Base-by-base conservation (phyloP, 2,329 filamentous ascomycete species). In the Tothia fuscella region DNA sequence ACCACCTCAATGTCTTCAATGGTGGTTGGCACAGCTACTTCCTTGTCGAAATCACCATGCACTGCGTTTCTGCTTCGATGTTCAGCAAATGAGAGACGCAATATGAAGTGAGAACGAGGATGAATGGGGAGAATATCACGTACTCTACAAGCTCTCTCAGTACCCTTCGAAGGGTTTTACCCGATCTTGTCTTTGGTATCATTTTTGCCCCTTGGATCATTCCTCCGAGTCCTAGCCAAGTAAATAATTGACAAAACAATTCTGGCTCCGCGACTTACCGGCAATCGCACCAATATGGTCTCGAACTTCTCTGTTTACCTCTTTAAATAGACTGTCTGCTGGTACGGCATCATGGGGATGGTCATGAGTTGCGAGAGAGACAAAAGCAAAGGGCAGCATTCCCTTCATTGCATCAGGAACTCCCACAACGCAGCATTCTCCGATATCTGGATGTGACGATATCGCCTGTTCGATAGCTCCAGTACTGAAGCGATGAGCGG, bases 381-480 rank as follows among this genome's bases (percentile, higher is more conserved):
- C 70, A 57, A 95, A 94, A 7, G 87, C 88, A 54, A 96, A 93
- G 0, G 89, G 88, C 5, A 94, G 72, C 52, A 93, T 86, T 14
- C 88, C 89, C 58, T 96, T 96, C 32, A 94, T 67, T 0, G 76
- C 61, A 54, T 95, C 88, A 0, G 88, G 87, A 43, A 94, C 80
- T 31, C 82, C 81, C 21, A 96, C 78, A 1, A 95, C 83, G 51
- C 84, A 87, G 41, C 81, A 82, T 66, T 95, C 88, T 22, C 81
- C 82, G 40, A 95, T 77, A 3, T 68, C 66, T 0, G 82, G 78
- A 55, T 94, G 86, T 1, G 79, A 79, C 10, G 86, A 80, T 46
- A 95, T 82, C 41, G 84, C 88, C 67, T 95, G 86, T 62, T 95
- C 88, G 57, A 95, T 91, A 25, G 81, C 74, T 38, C 86, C 85